Evolutionary conservation across 148 eudicot species (phyloP), one percentile per base, ranked within the genome.

Genomic region (Beta vulgaris): DNA sequence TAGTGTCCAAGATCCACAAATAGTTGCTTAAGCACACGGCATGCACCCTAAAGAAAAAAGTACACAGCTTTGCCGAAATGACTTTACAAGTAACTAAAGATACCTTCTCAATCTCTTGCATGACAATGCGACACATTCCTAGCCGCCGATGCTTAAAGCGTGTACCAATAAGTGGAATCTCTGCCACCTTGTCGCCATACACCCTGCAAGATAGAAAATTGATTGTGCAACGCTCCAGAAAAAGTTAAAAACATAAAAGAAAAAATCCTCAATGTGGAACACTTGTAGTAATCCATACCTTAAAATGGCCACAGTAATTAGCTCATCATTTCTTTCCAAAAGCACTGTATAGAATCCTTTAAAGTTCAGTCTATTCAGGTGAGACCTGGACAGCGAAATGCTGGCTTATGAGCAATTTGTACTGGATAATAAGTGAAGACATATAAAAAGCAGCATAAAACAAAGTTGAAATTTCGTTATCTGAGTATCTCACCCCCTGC

Each of bases 81-180:
- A n/a, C n/a, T n/a, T n/a, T 11, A 32, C 36, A 63, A 42, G 46
- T 6, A 70, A 51, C 39, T 6, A 53, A 76, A 40, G 37, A 74
- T 78, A 95, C 99, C 99, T 88, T 92, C 73, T 96, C 98, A 80
- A 96, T 91, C 79, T 86, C 91, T 73, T 84, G 73, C 88, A 96
- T 88, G 80, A 91, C 76, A 58, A 92, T 71, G 21, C 89, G 93
- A 76, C 99, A 96, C 99, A 91, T 96, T 78, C 98, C 98, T 57
- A 67, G 91, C 54, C 93, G 87, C 32, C 99, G 98, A 84, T 89
- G 89, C 72, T 85, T 82, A 84, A 88, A 88, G 60, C 97, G 84
- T 36, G 99, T 96, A 40, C 88, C 98, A 76, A 96, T 85, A 58
- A 96, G 90, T 15, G 99, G 99, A 51, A 96, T 79, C 84, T 96